A percentile compares a stretch with the other conserved stretches of the same genome.
Evolutionary conservation across 2,329 filamentous ascomycete species (phyloP).

Genomic region (Xylaria hypoxylon): DNA sequence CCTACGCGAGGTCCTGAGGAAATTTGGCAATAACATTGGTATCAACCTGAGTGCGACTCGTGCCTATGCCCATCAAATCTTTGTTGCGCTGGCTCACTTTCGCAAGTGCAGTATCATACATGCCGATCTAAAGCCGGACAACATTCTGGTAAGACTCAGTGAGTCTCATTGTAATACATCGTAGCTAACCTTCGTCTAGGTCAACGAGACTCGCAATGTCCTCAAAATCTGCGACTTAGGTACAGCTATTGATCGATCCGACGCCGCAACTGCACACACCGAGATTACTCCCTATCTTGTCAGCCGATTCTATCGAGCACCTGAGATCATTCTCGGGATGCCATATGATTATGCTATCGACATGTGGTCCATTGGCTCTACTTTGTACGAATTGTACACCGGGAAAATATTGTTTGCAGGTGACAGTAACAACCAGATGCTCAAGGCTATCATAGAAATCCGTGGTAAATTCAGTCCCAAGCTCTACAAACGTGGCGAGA

Average conservation of each 20-base stretch:
- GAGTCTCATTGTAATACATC: slow-evolving; percentile 34
- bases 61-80: slow-evolving; percentile 93
- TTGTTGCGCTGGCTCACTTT: slow-evolving; percentile 87
- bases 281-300: slow-evolving; percentile 95
- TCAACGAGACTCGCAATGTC: slow-evolving; percentile 83
- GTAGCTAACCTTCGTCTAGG: slow-evolving; percentile 55
- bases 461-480: slow-evolving; percentile 92
- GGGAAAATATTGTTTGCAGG: slow-evolving; percentile 97
- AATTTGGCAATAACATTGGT: slow-evolving; percentile 93
- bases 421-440: slow-evolving; percentile 97
- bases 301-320: slow-evolving; percentile 96
- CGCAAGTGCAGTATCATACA: slow-evolving; percentile 94
- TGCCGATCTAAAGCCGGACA: slow-evolving; percentile 97
- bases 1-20: slow-evolving; percentile 91
- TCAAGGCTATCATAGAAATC: slow-evolving; percentile 95
- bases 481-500: slow-evolving; percentile 83
- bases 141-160: slow-evolving; percentile 78
- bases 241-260: slow-evolving; percentile 91
- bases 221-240: slow-evolving; percentile 97
- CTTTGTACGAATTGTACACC: slow-evolving; percentile 95
- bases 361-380: slow-evolving; percentile 98
- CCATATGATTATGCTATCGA: slow-evolving; percentile 94
- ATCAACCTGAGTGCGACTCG: slow-evolving; percentile 90
- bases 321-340: slow-evolving; percentile 97
- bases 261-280: slow-evolving; percentile 76